Evolutionary conservation across 352 stramenopile genomes (phyloP).

Genomic region (Phytophthora niederhauseri): DNA sequence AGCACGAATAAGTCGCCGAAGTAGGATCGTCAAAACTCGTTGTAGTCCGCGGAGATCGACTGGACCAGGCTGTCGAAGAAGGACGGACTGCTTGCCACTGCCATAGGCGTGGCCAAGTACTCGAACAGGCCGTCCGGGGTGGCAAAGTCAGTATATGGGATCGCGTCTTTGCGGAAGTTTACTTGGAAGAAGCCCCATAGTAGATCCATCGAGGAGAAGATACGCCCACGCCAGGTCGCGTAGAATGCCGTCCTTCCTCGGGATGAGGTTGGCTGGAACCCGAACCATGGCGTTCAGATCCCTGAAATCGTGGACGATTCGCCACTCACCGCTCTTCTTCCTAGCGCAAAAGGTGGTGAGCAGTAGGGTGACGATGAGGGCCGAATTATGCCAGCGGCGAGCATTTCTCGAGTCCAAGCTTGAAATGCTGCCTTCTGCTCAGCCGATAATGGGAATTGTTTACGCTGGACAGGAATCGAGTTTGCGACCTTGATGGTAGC

Average conservation of each 20-base stretch:
- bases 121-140: conserved; percentile 15
- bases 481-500: conserved; percentile 7
- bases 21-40: neutral
- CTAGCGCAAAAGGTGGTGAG: conserved; percentile 17
- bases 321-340: conserved; percentile 3
- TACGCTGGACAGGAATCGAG: neutral
- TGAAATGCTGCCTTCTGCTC: conserved; percentile 1
- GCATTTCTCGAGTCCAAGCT: conserved; percentile 11
- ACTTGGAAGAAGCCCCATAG: conserved; percentile 21
- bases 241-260: conserved; percentile 11
- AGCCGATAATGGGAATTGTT: conserved; percentile 8
- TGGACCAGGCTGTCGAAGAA: neutral
- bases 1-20: conserved; percentile 1
- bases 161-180: neutral
- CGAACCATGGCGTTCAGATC: conserved; percentile 6
- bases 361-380: conserved; percentile 9
- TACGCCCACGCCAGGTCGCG: neutral
- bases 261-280: conserved; percentile 13
- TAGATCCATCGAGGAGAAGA: conserved; percentile 16
- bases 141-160: conserved; percentile 11
- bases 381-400: conserved; percentile 8
- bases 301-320: conserved; percentile 20
- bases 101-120: neutral
- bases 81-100: neutral
- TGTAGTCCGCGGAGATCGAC: neutral